phyloP scores from a whole-genome alignment of 148 eudicot species.

The Talinum fruticosum region DNA sequence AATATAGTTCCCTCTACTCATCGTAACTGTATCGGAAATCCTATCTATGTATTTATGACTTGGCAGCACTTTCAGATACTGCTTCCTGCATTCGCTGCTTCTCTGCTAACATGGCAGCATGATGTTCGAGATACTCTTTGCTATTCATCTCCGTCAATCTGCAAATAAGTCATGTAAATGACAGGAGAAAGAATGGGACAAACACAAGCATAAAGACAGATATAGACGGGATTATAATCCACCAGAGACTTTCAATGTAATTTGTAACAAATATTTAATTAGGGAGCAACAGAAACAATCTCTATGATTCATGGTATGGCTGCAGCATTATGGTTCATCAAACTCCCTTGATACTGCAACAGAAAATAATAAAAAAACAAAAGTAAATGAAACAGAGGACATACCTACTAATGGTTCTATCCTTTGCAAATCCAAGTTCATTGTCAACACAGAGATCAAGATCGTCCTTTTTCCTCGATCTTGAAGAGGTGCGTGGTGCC shows the following conservation, averaged over 20 bases:
- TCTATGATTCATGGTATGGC: too few species aligned
- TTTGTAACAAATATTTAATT: too few species aligned
- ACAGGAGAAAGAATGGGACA: too few species aligned
- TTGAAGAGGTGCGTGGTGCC: slow-evolving; percentile 77
- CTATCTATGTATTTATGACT: not conserved
- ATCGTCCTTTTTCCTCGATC: slow-evolving; percentile 69
- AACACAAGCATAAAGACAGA: too few species aligned
- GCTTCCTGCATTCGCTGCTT: slow-evolving; percentile 20
- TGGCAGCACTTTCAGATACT: slow-evolving; percentile 14
- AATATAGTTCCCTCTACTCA: not conserved
- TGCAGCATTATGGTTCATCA: too few species aligned
- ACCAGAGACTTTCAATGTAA: too few species aligned
- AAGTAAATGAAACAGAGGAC: not conserved
- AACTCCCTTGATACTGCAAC: not conserved
- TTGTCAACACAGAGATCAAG: slow-evolving; percentile 87
- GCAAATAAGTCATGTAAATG: slow-evolving; percentile 13
- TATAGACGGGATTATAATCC: too few species aligned
- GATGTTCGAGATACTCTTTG: slow-evolving; percentile 84
- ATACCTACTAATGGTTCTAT: slow-evolving; percentile 91
- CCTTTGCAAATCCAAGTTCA: slow-evolving; percentile 89
- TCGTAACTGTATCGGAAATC: not conserved
- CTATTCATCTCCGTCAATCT: slow-evolving; percentile 96
- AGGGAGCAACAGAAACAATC: too few species aligned
- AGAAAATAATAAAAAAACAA: not conserved
- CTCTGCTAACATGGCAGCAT: slow-evolving; percentile 48